These are phyloP conservation scores for Penicillium brevicompactum DNA, from an alignment of 2,329 filamentous ascomycete species.

Conservation along the genomic window DNA sequence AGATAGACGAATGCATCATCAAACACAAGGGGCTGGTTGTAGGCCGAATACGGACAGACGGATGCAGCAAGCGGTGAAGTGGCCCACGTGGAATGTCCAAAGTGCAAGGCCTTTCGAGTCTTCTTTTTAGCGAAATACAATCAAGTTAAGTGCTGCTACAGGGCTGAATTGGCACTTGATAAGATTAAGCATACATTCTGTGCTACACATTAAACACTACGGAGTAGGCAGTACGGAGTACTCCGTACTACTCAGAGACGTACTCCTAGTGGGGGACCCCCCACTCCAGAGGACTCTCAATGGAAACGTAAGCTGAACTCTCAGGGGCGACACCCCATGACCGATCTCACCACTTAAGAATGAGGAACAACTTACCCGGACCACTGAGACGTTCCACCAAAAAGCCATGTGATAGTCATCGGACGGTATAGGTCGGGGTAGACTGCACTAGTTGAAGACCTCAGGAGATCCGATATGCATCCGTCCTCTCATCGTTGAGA, in stretches of 20 bases:
- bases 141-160: too few relatives aligned
- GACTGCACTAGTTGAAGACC: background rate
- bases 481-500: background rate
- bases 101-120: background rate
- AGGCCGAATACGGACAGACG: slow-evolving; percentile 65
- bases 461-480: slow-evolving; percentile 1
- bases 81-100: slow-evolving; percentile 29
- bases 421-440: slow-evolving; percentile 8
- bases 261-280: background rate
- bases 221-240: too few relatives aligned
- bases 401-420: slow-evolving; percentile 17
- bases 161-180: too few relatives aligned
- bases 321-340: slow-evolving; percentile 25
- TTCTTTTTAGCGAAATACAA: too few relatives aligned
- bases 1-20: background rate
- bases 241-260: background rate
- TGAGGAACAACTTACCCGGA: slow-evolving; percentile 13
- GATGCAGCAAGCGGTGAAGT: slow-evolving; percentile 35
- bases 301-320: slow-evolving; percentile 2
- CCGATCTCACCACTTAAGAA: slow-evolving; percentile 12
- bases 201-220: too few relatives aligned
- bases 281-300: slow-evolving; percentile 1
- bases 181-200: too few relatives aligned
- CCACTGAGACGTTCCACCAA: background rate
- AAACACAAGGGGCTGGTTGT: slow-evolving; percentile 34